A percentile compares a stretch with the other conserved stretches of the same genome.
These are phyloP conservation scores for Paraleonurus japonicus DNA, from an alignment of 257 asterid species.

Conservation along the genomic window DNA sequence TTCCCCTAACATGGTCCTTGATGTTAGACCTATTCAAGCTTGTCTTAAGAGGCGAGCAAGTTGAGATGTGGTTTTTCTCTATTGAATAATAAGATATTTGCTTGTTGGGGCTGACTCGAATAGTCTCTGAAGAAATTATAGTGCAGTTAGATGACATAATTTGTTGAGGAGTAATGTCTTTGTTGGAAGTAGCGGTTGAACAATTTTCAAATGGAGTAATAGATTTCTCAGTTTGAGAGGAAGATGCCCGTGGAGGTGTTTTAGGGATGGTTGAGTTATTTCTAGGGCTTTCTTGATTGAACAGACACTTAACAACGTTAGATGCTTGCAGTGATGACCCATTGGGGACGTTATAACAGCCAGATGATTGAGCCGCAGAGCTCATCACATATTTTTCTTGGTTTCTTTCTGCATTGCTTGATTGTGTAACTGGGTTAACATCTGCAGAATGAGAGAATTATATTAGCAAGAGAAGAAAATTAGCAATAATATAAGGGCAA, in stretches of 20 bases:
- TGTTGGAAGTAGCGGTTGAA: constrained; percentile 55
- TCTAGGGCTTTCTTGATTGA: constrained; percentile 58
- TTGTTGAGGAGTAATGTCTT: constrained; percentile 45
- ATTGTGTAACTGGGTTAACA: constrained; percentile 28
- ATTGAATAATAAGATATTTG: constrained; percentile 71
- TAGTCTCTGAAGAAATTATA: constrained; percentile 74
- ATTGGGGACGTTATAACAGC: constrained; percentile 21
- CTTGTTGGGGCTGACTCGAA: constrained; percentile 76
- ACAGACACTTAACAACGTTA: constrained; percentile 72
- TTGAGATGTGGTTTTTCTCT: constrained; percentile 65
- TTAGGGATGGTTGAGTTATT: constrained; percentile 63
- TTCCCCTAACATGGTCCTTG: constrained; percentile 80
- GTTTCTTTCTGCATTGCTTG: constrained; percentile 31
- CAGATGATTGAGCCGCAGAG: constrained; percentile 33
- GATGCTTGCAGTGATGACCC: constrained; percentile 55
- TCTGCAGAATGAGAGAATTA: constrained; percentile 29
- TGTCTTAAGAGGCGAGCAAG: constrained; percentile 68
- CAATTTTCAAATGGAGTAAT: constrained; percentile 46
- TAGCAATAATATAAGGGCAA: not conserved
- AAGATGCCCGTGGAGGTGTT: constrained; percentile 72
- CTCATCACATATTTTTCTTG: constrained; percentile 26
- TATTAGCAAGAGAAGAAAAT: constrained; percentile 7
- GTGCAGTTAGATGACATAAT: constrained; percentile 72
- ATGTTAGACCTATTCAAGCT: constrained; percentile 42
- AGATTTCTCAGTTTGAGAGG: constrained; percentile 62